A percentile compares a stretch with the other conserved stretches of the same genome.
phyloP scores from a whole-genome alignment of 768 basidiomycete species.

The Asterophora parasitica region DNA sequence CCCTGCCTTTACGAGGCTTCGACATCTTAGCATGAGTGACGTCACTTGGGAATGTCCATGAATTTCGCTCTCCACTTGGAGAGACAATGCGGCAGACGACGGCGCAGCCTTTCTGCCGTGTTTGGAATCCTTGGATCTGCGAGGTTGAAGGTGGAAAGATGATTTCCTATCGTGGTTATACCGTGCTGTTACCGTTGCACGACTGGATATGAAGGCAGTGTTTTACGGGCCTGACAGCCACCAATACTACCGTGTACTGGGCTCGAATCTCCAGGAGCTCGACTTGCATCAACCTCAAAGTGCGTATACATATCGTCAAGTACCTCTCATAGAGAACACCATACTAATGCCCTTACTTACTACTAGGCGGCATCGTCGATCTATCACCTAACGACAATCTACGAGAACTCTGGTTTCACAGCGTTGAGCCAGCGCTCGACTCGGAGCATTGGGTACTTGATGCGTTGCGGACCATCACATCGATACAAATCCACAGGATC shows the following conservation, averaged over 20 bases:
- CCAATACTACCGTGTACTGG: slow-evolving; percentile 2
- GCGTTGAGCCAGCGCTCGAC: not conserved
- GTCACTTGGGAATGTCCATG: slow-evolving; percentile 3
- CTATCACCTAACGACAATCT: slow-evolving; percentile 7
- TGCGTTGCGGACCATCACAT: slow-evolving; percentile 2
- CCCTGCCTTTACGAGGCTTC: slow-evolving; percentile 3
- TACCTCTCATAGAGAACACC: not conserved
- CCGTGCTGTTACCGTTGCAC: not conserved
- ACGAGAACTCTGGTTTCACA: slow-evolving; percentile 11
- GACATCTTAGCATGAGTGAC: slow-evolving; percentile 6
- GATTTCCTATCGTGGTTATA: slow-evolving; percentile 1
- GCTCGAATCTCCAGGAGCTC: slow-evolving; percentile 8
- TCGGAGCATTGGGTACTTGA: slow-evolving; percentile 3
- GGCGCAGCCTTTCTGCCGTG: not conserved
- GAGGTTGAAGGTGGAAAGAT: not conserved
- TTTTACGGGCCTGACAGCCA: no score
- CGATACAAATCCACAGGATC: slow-evolving; percentile 8
- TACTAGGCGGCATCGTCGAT: slow-evolving; percentile 5
- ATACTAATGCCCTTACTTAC: not conserved
- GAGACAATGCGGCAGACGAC: no score
- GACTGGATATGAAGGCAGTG: slow-evolving; percentile 1
- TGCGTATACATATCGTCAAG: not conserved
- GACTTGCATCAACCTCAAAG: not conserved
- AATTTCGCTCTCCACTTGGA: no score
- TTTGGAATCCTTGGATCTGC: slow-evolving; percentile 5